Base-by-base conservation (phyloP, 768 basidiomycete genomes). In the Termitomyces sp. region DNA sequence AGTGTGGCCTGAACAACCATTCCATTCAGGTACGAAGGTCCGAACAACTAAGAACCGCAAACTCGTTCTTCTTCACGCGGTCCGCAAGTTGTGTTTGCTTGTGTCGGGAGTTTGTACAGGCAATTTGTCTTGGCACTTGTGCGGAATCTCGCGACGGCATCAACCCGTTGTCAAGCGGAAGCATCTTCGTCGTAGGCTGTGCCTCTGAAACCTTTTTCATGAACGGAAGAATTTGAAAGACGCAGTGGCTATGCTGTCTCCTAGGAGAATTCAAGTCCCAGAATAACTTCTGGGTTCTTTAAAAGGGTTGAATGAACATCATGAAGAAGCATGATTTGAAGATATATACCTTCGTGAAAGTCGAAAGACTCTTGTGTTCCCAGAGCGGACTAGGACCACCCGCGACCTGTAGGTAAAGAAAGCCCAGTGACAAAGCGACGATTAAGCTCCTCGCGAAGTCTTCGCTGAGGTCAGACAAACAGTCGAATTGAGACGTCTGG, bases 281-380 rank as follows among this genome's bases (percentile, higher is more conserved):
- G 7, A 18, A 46, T 46, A 6, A 38, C 24, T 44, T 30, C 7
- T 7, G 30, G 30, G 30, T 30, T 8, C 50, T 53, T 13, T 1
- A 30, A 20, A 4, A 12, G 24, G 24, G 10, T 40, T 13, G 38
- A 40, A 26, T 24, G 33, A 40, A 9, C 16, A 26, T 1, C 9
- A 16, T 18, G 1, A 26, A 18, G 24, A 13, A 28, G 12, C 8
- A 38, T 30, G 9, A 35, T 18, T n/a, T 32, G 7, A 12, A 13
- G 16, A 18, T 18, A 38, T 12, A 35, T 28, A 58, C 60, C 57
- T 40, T 58, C 18, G n/a, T 59, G 55, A 14, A 62, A 49, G 46
- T 59, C 30, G 16, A 59, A 44, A 10, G 45, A 40, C 6, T 16
- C 48, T 6, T 54, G 24, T 5, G 47, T 62, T n/a, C 61, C 55